Percentiles rank a stretch among this genome's conserved stretches.
phyloP scores from a whole-genome alignment of 148 eudicot species.

The Silene latifolia region DNA sequence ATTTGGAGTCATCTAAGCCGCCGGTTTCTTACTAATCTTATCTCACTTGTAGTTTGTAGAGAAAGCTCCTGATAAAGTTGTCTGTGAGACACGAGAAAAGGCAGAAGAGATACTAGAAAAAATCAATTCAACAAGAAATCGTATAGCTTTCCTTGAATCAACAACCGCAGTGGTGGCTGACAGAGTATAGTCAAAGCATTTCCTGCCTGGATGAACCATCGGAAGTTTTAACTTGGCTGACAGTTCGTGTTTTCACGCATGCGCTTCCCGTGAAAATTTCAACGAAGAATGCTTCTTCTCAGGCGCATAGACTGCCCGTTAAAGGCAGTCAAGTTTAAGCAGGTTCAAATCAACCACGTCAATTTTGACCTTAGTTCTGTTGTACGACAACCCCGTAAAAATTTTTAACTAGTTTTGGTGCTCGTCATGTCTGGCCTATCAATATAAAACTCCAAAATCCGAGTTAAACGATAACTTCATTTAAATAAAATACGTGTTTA shows the following conservation, averaged over 20 bases:
- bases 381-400: too few species aligned
- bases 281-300: too few species aligned
- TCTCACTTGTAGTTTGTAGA: constrained; percentile 64
- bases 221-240: background rate
- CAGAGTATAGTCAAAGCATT: constrained; percentile 9
- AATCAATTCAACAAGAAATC: constrained; percentile 64
- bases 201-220: background rate
- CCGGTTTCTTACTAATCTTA: background rate
- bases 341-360: background rate
- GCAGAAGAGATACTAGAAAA: constrained; percentile 85
- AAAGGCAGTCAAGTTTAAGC: background rate
- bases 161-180: constrained; percentile 45
- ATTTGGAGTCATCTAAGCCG: background rate
- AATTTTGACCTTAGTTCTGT: too few species aligned
- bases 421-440: too few species aligned
- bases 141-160: constrained; percentile 75
- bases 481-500: too few species aligned
- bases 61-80: constrained; percentile 86
- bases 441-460: too few species aligned
- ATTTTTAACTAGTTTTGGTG: too few species aligned
- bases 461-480: too few species aligned
- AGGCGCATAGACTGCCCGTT: background rate
- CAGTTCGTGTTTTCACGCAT: background rate
- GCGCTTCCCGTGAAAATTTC: background rate
- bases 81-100: constrained; percentile 67